Evolutionary conservation across 208 protist species (phyloP), one percentile per base, ranked within the genome.

Genomic region (Trypanosoma cruzi): DNA sequence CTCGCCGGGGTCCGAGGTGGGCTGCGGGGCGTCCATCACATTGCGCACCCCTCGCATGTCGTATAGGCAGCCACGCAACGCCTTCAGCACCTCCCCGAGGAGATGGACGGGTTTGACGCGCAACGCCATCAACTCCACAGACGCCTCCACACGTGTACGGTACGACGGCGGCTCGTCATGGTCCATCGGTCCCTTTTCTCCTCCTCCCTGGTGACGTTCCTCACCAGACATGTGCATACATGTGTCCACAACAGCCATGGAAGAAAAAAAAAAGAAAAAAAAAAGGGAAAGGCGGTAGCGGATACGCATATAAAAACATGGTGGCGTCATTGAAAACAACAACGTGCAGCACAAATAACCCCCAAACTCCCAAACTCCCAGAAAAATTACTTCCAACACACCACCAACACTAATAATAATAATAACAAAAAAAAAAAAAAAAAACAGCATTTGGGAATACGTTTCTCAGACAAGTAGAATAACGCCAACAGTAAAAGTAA

Each of bases 31-130:
- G 49, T 88, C 77, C 7, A 81, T 20, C 0, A 90, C 89, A 58
- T 78, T 92, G 4, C 84, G 83, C 63, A 95, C 85, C 4, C 75
- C 79, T 4, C 89, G 84, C 49, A 84, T 75, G 31, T 70, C 72
- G 61, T 78, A 89, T 3, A 95, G 74, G 20, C 58, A 67, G 1
- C 85, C 85, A 20, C 77, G 80, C 54, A 95, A 70, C 0, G 76
- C 75, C 54, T 61, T 66, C 59, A 95, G 69, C 40, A 95, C 58
- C 4, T 63, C 64, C 13, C 82, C 82, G 24, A 81, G 77, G 0
- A 63, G 58, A 1, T 48, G 22, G 13, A 80, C 64, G 2, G 86
- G 85, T 26, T 59, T 54, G n/a, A 90, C 80, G 26, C 85, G 55
- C 16, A 95, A 50, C 6, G 72, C 79, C 18, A 70, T 75, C 1